Evolutionary conservation across 352 stramenopile genomes (phyloP), one percentile per base, ranked within the genome.

Genomic region (Elongisporangium prolatum): DNA sequence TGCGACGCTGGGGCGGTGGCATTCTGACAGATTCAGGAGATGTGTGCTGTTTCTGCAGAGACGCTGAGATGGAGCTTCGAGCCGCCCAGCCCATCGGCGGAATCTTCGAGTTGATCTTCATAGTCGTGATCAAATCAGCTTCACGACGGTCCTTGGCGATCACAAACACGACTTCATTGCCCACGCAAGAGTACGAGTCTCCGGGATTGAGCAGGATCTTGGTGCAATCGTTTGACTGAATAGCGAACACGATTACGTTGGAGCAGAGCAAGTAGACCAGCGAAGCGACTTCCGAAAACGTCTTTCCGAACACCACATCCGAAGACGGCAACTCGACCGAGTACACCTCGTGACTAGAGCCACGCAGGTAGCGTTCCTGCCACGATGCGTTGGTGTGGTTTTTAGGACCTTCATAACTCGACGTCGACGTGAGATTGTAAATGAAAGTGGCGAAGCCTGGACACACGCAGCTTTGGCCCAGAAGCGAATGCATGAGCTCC

Each of bases 381-480:
- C 85, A 95, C 16, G 69, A 77, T 18, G 73, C 76, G 9, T 71
- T 59, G 17, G 64, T 57, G 50, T 80, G 58, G 34, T 61, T 67
- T 11, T 64, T 57, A 0, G 74, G 53, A 11, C 57, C 64, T 57
- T 83, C 75, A 48, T 82, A 89, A 53, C 82, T 92, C 8, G 85
- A 92, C 9, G 83, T 91, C 3, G 81, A 88, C 22, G 85, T 95
- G 25, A 95, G 61, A 47, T 89, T 93, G 65, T 95, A 95, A 47
- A 95, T 91, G 61, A 95, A 85, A 11, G 85, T 95, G 2, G 85
- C 93, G 51, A 95, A 95, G 4, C 83, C 85, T 10, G 85, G 85
- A 28, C 85, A 95, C 52, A 93, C 76, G 52, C 85, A 95, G 70
- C 92, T 93, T 62, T 95, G 85, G 2, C 72, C 85, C n/a, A 95